These are phyloP conservation scores for Berkeleyomyces rouxiae DNA, from an alignment of 2,329 filamentous ascomycete genomes.

Conservation along the genomic window DNA sequence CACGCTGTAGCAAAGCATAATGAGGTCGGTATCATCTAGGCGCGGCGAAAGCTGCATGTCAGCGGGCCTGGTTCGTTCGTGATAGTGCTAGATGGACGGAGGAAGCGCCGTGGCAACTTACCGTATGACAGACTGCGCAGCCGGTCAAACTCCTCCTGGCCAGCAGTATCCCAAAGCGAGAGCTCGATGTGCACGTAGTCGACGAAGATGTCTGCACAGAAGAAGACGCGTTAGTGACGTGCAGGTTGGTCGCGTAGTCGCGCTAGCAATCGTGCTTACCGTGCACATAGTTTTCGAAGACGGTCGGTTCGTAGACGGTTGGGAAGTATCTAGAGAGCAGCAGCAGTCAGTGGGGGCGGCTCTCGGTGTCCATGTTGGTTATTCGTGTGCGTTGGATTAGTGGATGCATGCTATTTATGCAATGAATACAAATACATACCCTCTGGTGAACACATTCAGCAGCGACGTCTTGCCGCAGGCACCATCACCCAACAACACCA, in stretches of 20 bases:
- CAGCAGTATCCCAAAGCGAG: conserved; percentile 94
- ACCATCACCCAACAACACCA: conserved; percentile 87
- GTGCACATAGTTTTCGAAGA: conserved; percentile 98
- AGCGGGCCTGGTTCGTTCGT: not conserved
- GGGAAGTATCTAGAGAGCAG: conserved; percentile 63
- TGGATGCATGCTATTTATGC: conserved; percentile 1
- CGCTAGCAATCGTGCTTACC: conserved; percentile 36
- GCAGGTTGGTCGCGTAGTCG: not conserved
- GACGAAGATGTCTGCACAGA: conserved; percentile 73
- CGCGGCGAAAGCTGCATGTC: not conserved
- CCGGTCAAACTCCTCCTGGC: conserved; percentile 97
- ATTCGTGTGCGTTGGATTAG: conserved; percentile 14
- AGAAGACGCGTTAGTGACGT: not conserved
- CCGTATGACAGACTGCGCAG: conserved; percentile 91
- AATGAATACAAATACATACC: conserved; percentile 35
- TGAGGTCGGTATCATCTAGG: conserved; percentile 73
- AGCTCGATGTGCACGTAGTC: conserved; percentile 94
- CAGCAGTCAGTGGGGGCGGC: not conserved
- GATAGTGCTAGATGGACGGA: not conserved
- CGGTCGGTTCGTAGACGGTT: conserved; percentile 94
- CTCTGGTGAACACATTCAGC: conserved; percentile 95
- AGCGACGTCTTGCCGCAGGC: conserved; percentile 94
- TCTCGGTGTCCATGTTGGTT: conserved; percentile 1
- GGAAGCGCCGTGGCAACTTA: conserved; percentile 17
- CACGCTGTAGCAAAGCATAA: conserved; percentile 97